Evolutionary conservation across 116 monocot species (phyloP).

Genomic region (Iris pallida): DNA sequence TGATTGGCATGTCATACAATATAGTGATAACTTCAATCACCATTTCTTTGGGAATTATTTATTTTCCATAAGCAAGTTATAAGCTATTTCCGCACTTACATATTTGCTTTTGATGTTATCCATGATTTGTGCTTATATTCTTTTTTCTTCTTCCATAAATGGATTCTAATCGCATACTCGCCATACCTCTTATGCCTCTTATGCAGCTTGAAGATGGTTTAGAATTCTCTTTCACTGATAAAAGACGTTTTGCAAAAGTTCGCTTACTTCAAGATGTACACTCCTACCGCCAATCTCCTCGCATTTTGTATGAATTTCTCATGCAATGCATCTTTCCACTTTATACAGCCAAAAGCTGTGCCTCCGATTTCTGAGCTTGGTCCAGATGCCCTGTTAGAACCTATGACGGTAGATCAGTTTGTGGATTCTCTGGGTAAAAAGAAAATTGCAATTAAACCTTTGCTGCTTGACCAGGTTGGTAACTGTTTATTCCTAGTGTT

Average conservation of each 20-base stretch:
- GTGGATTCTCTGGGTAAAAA: slow-evolving; percentile 50
- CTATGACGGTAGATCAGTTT: slow-evolving; percentile 62
- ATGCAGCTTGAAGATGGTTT: slow-evolving; percentile 86
- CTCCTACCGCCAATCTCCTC: slow-evolving; percentile 2
- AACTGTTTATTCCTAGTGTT: background rate
- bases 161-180: background rate
- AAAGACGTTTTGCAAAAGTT: slow-evolving; percentile 94
- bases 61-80: too few species aligned
- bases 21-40: too few species aligned
- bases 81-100: too few species aligned
- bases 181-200: background rate
- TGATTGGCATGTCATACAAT: too few species aligned
- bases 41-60: too few species aligned
- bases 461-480: slow-evolving; percentile 69
- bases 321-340: background rate
- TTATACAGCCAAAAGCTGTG: slow-evolving; percentile 61
- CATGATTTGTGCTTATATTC: too few species aligned
- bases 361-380: slow-evolving; percentile 95
- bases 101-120: too few species aligned
- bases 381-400: slow-evolving; percentile 85
- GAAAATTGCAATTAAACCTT: slow-evolving; percentile 70
- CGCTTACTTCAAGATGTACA: slow-evolving; percentile 84
- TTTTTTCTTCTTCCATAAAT: background rate
- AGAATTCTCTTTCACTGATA: slow-evolving; percentile 96
- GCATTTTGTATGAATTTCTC: background rate